A percentile compares a stretch with the other conserved stretches of the same genome.
Evolutionary conservation across 202 grass and related monocot species (phyloP).

Genomic region (Hordeum pubiflorum): DNA sequence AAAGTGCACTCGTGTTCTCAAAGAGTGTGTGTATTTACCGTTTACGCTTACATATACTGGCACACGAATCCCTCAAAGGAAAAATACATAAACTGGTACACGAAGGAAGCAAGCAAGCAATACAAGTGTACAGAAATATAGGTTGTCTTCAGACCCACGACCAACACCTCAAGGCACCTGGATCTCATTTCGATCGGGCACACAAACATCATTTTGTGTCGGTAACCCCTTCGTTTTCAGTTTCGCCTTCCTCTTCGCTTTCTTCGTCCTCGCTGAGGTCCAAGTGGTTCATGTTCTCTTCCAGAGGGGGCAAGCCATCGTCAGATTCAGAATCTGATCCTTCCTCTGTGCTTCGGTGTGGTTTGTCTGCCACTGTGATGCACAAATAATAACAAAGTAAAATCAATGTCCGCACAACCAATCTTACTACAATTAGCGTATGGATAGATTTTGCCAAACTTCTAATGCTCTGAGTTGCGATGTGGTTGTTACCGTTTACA

Average conservation of each 20-base stretch:
- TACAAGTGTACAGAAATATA: neutral
- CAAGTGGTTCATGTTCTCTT: constrained; percentile 81
- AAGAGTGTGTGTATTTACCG: no score
- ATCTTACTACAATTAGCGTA: neutral
- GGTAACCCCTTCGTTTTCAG: neutral
- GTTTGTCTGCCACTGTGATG: neutral
- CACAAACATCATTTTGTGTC: neutral
- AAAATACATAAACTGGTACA: neutral
- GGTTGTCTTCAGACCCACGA: neutral
- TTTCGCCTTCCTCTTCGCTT: constrained; percentile 48
- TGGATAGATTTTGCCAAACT: neutral
- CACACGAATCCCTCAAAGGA: no score
- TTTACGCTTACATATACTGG: no score
- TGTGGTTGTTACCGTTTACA: constrained; percentile 41
- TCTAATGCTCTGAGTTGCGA: neutral
- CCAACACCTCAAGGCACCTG: neutral
- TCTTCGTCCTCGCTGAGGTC: constrained; percentile 47
- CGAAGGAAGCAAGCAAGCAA: neutral
- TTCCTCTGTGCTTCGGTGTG: constrained; percentile 16
- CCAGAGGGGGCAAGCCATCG: constrained; percentile 67
- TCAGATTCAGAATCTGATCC: constrained; percentile 72
- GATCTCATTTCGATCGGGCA: neutral
- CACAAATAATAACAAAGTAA: constrained; percentile 16
- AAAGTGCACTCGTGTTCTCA: no score
- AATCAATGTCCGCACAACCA: neutral